phyloP scores from a whole-genome alignment of 1,284 basidiomycete species.

The Trichosporon sp. region DNA sequence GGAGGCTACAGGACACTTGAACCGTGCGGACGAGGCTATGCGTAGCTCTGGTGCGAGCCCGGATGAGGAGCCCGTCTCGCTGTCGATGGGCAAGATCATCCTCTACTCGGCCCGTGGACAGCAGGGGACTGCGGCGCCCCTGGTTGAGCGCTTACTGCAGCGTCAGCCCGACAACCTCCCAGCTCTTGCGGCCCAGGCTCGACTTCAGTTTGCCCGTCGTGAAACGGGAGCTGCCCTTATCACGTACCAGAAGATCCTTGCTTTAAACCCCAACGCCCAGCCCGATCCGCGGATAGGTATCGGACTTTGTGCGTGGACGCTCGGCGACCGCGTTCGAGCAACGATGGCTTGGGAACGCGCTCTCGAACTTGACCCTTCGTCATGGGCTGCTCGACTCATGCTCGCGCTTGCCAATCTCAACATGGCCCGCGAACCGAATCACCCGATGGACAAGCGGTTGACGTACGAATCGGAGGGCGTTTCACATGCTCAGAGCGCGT shows the following conservation, averaged over 20 bases:
- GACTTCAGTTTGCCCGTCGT: conserved; percentile 76
- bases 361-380: conserved; percentile 67
- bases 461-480: conserved; percentile 44
- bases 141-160: conserved; percentile 78
- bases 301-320: conserved; percentile 84
- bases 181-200: conserved; percentile 63
- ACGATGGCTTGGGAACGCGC: conserved; percentile 79
- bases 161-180: conserved; percentile 75
- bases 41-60: conserved; percentile 38
- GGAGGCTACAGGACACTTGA: conserved; percentile 69
- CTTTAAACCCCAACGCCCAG: conserved; percentile 70
- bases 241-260: conserved; percentile 79
- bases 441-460: conserved; percentile 53
- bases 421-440: conserved; percentile 67
- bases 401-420: conserved; percentile 84
- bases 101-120: conserved; percentile 76
- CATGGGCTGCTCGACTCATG: conserved; percentile 74
- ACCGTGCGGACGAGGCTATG: conserved; percentile 71
- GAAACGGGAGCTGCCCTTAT: conserved; percentile 76
- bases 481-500: conserved; percentile 42
- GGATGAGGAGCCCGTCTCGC: conserved; percentile 49
- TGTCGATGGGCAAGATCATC: conserved; percentile 60
- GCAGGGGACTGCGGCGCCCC: conserved; percentile 73
- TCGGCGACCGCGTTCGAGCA: conserved; percentile 77
- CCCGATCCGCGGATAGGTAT: conserved; percentile 93